Evolutionary conservation across 2,329 filamentous ascomycete species (phyloP).

Genomic region (Diplodia corticola): DNA sequence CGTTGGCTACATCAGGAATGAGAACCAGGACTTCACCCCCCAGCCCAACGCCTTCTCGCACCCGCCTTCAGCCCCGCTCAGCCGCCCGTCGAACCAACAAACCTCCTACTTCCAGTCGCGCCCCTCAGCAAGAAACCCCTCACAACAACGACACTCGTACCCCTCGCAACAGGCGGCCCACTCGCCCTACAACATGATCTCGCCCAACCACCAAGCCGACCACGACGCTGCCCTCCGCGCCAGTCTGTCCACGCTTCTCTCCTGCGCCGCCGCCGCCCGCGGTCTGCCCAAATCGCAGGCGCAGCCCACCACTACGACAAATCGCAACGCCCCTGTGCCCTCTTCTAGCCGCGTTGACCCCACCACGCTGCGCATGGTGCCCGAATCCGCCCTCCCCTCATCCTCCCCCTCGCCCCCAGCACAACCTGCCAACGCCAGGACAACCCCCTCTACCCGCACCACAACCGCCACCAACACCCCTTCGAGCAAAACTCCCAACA

Average conservation of each 20-base stretch:
- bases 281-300: constrained; percentile 65
- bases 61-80: constrained; percentile 52
- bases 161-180: constrained; percentile 50
- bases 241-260: constrained; percentile 90
- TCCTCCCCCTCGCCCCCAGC: constrained; percentile 32
- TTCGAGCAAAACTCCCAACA: constrained; percentile 24
- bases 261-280: constrained; percentile 88
- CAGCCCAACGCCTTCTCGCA: not conserved
- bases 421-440: constrained; percentile 29
- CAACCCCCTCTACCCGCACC: constrained; percentile 31
- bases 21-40: constrained; percentile 63
- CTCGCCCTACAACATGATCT: constrained; percentile 66
- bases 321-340: constrained; percentile 29
- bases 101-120: constrained; percentile 44
- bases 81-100: constrained; percentile 48
- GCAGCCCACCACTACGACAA: not conserved
- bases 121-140: constrained; percentile 34
- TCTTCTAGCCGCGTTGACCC: constrained; percentile 48
- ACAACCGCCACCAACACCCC: constrained; percentile 25
- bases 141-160: constrained; percentile 44
- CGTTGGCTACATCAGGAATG: constrained; percentile 62
- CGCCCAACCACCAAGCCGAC: constrained; percentile 76
- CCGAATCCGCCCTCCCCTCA: constrained; percentile 58
- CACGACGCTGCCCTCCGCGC: constrained; percentile 91
- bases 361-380: constrained; percentile 58